Conservation (phyloP, 1,284 basidiomycete genomes). For the Sanghuangporus sanghuang region DNA sequence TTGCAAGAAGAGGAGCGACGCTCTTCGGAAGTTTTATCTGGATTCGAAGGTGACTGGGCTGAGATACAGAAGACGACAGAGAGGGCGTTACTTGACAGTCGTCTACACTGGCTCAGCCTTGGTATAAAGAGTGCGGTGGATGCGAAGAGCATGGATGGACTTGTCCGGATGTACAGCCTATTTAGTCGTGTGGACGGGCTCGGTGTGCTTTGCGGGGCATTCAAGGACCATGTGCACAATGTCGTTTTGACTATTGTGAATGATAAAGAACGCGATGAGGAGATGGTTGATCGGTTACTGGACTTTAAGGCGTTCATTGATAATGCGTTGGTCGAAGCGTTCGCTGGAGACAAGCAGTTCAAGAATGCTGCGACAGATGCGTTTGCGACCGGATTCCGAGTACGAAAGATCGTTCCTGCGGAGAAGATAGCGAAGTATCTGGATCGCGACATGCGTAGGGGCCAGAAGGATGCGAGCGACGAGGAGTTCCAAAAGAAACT, state of each 20-base stretch:
- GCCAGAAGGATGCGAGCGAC: conserved; percentile 73
- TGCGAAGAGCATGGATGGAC: conserved; percentile 38
- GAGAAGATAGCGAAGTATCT: conserved; percentile 94
- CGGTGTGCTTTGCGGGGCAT: conserved; percentile 53
- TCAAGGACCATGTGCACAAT: conserved; percentile 49
- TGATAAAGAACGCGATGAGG: conserved; percentile 53
- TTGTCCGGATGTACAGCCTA: conserved; percentile 60
- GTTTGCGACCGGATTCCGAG: conserved; percentile 79
- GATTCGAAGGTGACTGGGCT: conserved; percentile 38
- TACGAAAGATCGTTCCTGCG: conserved; percentile 82
- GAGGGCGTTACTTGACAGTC: conserved; percentile 43
- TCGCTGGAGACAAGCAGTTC: conserved; percentile 22
- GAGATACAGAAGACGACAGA: conserved; percentile 47
- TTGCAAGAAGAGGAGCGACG: conserved; percentile 54
- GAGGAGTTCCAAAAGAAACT: conserved; percentile 65
- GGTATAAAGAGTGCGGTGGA: conserved; percentile 57
- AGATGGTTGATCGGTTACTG: conserved; percentile 77
- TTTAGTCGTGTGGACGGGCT: conserved; percentile 58
- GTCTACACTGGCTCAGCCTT: conserved; percentile 50
- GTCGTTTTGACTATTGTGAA: conserved; percentile 55
- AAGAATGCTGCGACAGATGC: conserved; percentile 50
- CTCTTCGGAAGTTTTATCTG: conserved; percentile 44
- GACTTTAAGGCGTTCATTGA: conserved; percentile 66
- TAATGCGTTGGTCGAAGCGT: conserved; percentile 13
- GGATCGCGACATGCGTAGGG: conserved; percentile 81